Conservation (phyloP, 192 early-diverging fungal species). For the Coemansia sp. region DNA sequence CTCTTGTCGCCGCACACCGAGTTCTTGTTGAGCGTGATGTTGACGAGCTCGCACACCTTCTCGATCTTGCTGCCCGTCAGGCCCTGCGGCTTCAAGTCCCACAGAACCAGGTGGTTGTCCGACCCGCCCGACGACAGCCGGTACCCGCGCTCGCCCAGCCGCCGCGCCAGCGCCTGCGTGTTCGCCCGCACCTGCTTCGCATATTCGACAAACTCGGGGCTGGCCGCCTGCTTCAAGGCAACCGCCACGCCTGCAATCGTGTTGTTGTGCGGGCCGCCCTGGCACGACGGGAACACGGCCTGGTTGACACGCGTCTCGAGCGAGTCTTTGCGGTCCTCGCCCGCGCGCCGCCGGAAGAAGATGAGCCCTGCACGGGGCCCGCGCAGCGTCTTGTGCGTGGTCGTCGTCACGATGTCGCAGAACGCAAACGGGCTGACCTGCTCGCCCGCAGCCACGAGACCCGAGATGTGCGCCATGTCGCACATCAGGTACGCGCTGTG, state of each 20-base stretch:
- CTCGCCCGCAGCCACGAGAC: conserved; percentile 90
- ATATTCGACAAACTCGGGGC: conserved; percentile 91
- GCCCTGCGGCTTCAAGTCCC: conserved; percentile 91
- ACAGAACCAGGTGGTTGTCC: conserved; percentile 97
- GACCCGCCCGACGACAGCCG: conserved; percentile 94
- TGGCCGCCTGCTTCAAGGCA: conserved; percentile 94
- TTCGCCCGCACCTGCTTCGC: conserved; percentile 96
- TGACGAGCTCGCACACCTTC: conserved; percentile 96
- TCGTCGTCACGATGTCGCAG: conserved; percentile 99
- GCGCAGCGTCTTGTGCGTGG: conserved; percentile 99
- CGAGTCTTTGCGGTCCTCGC: conserved; percentile 75
- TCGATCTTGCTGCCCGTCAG: conserved; percentile 98
- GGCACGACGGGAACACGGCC: conserved; percentile 99
- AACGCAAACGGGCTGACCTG: conserved; percentile 91
- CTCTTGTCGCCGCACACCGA: conserved; percentile 94
- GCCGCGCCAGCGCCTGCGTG: conserved; percentile 79
- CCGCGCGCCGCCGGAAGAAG: conserved; percentile 87
- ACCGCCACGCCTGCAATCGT: conserved; percentile 98
- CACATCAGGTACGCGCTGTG: conserved; percentile 95
- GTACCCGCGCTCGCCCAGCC: conserved; percentile 80
- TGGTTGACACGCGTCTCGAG: conserved; percentile 96
- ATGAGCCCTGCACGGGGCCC: conserved; percentile 99
- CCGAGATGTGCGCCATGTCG: conserved; percentile 99
- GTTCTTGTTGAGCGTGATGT: conserved; percentile 99
- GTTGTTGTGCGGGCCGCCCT: conserved; percentile 99